A percentile compares a stretch with the other conserved stretches of the same genome.
These are phyloP conservation scores for Pythium biforme DNA, from an alignment of 352 stramenopile genomes.

Conservation along the genomic window DNA sequence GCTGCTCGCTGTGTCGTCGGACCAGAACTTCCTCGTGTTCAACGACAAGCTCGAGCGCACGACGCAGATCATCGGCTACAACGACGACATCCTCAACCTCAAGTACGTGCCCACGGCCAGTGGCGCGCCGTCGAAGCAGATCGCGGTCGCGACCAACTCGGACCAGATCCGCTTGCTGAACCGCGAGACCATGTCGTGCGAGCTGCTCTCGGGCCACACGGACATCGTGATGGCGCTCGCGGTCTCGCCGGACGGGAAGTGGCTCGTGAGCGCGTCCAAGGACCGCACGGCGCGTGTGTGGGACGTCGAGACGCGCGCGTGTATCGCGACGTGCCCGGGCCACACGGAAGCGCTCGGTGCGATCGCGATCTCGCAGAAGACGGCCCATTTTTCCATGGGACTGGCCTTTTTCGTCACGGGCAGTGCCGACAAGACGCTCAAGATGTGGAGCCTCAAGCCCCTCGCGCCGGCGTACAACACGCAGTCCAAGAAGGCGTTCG, in stretches of 20 bases:
- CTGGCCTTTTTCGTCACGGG: slow-evolving; percentile 95
- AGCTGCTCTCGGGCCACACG: slow-evolving; percentile 95
- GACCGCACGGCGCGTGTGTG: slow-evolving; percentile 93
- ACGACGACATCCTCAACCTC: slow-evolving; percentile 98
- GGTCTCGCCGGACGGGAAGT: slow-evolving; percentile 84
- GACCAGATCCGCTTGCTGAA: slow-evolving; percentile 95
- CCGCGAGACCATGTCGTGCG: slow-evolving; percentile 89
- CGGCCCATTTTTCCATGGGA: slow-evolving; percentile 62
- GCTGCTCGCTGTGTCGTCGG: slow-evolving; percentile 72
- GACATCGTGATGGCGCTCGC: slow-evolving; percentile 97
- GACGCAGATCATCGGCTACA: slow-evolving; percentile 90
- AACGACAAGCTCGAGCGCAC: slow-evolving; percentile 63
- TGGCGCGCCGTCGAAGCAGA: slow-evolving; percentile 48
- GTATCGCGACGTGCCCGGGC: slow-evolving; percentile 87
- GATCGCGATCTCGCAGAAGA: slow-evolving; percentile 91
- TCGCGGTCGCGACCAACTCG: slow-evolving; percentile 97
- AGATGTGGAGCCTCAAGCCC: slow-evolving; percentile 94
- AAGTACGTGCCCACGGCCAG: slow-evolving; percentile 89
- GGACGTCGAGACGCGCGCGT: slow-evolving; percentile 75
- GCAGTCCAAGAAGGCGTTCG: slow-evolving; percentile 34
- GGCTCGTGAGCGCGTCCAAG: slow-evolving; percentile 94
- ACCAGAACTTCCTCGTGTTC: slow-evolving; percentile 89
- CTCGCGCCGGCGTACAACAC: slow-evolving; percentile 50
- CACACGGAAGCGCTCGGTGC: slow-evolving; percentile 95
- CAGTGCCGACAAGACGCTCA: slow-evolving; percentile 96